Evolutionary conservation across 2,329 filamentous ascomycete genomes (phyloP), one percentile per base, ranked within the genome.

Genomic region (Ophiostoma angusticollis): DNA sequence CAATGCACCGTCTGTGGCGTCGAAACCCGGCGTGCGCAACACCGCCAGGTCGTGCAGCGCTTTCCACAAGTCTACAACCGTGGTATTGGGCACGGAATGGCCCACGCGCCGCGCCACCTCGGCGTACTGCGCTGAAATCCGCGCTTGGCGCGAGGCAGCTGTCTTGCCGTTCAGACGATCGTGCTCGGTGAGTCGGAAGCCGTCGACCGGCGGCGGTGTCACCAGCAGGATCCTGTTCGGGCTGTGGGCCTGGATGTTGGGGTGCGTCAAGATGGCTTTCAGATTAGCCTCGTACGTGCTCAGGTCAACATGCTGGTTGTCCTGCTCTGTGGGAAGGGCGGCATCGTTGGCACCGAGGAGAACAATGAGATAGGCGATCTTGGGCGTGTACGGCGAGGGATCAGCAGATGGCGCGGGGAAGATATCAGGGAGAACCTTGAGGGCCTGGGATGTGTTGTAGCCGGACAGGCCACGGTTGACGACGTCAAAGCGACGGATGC

Each of bases 261-360:
- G 74, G 57, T 95, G 84, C 3, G 66, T 74, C 51, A 93, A 62
- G 49, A 96, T 84, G 19, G 63, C 65, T 46, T 58, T 67, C 34
- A 94, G 60, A 53, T 94, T 93, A 40, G 70, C 60, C 54, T 73
- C 76, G 64, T 85, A 96, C 44, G 75, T 61, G 1, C 78, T 69
- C n/a, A 94, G 58, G 1, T 84, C 74, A 7, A 96, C 72, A 56
- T 89, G 77, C 58, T 96, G 91, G 9, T 66, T 64, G 36, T 74
- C 76, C 4, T 66, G 65, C 5, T 70, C 65, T 27, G 72, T 62
- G 4, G 75, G 70, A 4, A 93, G 58, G 39, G 78, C 78, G 4
- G 89, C 80, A 58, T 96, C 91, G 55, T 98, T 96, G 49, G 91
- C 84, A 14, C 91, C 91, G 44, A 95, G 78, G 48, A 93, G 79